Conservation (phyloP, 441 rosid species). For the Francoa sonchifolia region DNA sequence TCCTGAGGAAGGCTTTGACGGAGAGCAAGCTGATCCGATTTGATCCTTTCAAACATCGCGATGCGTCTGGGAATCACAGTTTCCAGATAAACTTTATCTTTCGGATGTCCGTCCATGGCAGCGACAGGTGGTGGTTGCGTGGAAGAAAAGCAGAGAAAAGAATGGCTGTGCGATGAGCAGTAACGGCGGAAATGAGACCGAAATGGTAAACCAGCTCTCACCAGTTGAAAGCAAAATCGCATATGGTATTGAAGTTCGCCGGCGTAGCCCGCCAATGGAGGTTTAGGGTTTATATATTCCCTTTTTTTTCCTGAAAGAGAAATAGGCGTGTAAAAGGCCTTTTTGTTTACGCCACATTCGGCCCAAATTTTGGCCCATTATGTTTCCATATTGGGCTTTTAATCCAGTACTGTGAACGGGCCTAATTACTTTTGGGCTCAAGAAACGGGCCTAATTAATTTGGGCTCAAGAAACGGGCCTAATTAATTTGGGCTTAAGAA, state of each 20-base stretch:
- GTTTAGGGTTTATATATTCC: background rate
- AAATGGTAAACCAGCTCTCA: conserved; percentile 11
- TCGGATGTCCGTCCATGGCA: conserved; percentile 24
- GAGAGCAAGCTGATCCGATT: conserved; percentile 43
- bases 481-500: no score
- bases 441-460: no score
- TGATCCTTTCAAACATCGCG: conserved; percentile 51
- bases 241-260: background rate
- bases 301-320: background rate
- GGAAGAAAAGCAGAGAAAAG: conserved; percentile 14
- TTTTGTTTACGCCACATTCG: background rate
- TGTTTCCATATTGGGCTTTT: no score
- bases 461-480: no score
- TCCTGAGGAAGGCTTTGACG: conserved; percentile 54
- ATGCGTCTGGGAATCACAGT: conserved; percentile 60
- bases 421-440: no score
- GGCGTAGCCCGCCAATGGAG: background rate
- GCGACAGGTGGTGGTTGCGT: conserved; percentile 16
- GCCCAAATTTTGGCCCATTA: background rate
- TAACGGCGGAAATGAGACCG: conserved; percentile 24
- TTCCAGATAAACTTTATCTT: conserved; percentile 52
- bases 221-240: conserved; percentile 6
- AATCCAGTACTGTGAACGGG: no score
- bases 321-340: no score
- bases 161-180: background rate